Base-by-base conservation (phyloP, 208 protist genomes). In the Trypanosoma cruzi region DNA sequence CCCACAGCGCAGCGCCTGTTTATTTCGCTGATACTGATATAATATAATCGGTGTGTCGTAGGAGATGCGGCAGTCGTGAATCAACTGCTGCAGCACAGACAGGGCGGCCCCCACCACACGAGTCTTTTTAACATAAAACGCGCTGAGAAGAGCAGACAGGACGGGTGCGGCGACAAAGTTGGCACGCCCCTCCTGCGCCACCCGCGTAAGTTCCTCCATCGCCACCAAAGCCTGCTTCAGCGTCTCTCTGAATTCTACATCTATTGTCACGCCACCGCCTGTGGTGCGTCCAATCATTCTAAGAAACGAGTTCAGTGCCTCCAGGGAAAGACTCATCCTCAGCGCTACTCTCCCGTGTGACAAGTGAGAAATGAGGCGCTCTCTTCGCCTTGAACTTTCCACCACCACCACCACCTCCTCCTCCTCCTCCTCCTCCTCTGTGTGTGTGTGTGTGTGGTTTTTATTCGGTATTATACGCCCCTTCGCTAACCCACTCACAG, bases 91-190 rank as follows among this genome's bases (percentile, higher is more conserved):
- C 52, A 90, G 46, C 14, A 77, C 71, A 42, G 74, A 66, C 18
- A 90, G 46, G 5, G 72, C 71, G 0, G 40, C 42, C 36, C 85
- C 82, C 7, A 73, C 70, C 20, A 89, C 65, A 73, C 85, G 88
- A 42, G 55, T 79, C 54, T 84, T 86, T 63, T 79, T 81, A 60
- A 78, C 77, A 64, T 82, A 84, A 24, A 89, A 68, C 20, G 74
- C 65, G 49, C 80, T 81, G 18, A 93, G 73, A 28, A 93, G 58
- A 32, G 68, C 73, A 36, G 80, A 68, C 69, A 81, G 82, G n/a
- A 80, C 78, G 22, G 36, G 64, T 37, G 63, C 64, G 16, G 46
- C 64, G 40, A 54, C 54, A 40, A 58, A 55, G 13, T 20, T 16
- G n/a, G 42, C 16, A 44, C 34, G 49, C 18, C 57, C 50, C 10